These are phyloP conservation scores for Calonectria henricotiae DNA, from an alignment of 2,329 filamentous ascomycete genomes.

Conservation along the genomic window DNA sequence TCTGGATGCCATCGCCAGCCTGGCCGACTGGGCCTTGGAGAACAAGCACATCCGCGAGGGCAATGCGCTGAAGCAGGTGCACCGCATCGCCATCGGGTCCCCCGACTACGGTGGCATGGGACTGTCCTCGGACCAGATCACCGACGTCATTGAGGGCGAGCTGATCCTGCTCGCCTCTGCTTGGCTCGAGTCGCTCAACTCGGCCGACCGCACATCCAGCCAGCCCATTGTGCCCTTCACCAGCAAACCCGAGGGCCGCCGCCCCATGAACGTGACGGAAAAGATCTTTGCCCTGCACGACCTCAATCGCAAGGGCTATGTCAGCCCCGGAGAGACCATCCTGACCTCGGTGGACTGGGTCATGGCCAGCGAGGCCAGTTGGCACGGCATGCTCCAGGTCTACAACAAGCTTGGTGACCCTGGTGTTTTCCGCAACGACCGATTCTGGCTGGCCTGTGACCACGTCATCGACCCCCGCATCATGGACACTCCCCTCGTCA, in stretches of 20 bases:
- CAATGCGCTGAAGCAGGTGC: conserved; percentile 24
- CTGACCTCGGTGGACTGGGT: conserved; percentile 65
- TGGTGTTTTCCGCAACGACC: conserved; percentile 66
- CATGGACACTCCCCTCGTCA: conserved; percentile 56
- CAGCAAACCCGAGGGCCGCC: conserved; percentile 35
- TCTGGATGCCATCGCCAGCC: conserved; percentile 12
- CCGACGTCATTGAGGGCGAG: conserved; percentile 14
- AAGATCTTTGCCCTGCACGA: conserved; percentile 66
- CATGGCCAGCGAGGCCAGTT: conserved; percentile 63
- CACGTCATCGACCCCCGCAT: conserved; percentile 65
- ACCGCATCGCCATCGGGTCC: conserved; percentile 17
- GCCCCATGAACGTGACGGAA: conserved; percentile 62
- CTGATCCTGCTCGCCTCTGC: conserved; percentile 20
- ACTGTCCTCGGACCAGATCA: not conserved
- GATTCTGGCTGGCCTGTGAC: conserved; percentile 68
- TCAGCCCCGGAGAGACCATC: conserved; percentile 60
- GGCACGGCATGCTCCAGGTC: conserved; percentile 61
- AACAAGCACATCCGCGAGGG: conserved; percentile 24
- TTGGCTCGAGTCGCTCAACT: conserved; percentile 25
- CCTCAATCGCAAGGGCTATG: conserved; percentile 54
- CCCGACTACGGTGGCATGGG: conserved; percentile 25
- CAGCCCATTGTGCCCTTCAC: conserved; percentile 20
- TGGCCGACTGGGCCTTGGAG: conserved; percentile 16
- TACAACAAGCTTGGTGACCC: conserved; percentile 61
- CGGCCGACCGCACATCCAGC: conserved; percentile 23